These are phyloP conservation scores for Claviceps fusiformis DNA, from an alignment of 2,329 filamentous ascomycete species.

Conservation along the genomic window DNA sequence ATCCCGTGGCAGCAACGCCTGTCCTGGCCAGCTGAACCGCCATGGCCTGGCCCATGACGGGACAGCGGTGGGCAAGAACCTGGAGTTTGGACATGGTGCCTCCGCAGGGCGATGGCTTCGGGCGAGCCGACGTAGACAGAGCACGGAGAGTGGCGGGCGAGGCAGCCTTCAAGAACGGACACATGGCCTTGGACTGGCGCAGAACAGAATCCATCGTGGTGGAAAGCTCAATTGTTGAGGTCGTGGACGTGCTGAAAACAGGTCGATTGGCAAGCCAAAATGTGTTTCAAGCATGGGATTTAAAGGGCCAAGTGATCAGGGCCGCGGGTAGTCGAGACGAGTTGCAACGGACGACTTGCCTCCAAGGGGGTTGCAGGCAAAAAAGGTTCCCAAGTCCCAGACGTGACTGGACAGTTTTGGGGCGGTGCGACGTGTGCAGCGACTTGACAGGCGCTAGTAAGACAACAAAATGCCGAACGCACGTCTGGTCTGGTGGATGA, in stretches of 20 bases:
- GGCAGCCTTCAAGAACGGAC: conserved; percentile 91
- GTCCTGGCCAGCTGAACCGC: conserved; percentile 62
- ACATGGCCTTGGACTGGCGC: conserved; percentile 91
- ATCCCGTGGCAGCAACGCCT: conserved; percentile 32
- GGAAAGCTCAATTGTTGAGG: not conserved
- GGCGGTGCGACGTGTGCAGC: not conserved
- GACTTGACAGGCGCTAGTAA: not conserved
- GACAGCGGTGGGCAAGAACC: conserved; percentile 85
- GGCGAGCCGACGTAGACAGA: conserved; percentile 60
- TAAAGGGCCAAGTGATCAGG: too few relatives aligned
- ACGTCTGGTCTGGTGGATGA: not conserved
- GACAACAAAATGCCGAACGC: not conserved
- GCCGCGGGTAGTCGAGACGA: not conserved
- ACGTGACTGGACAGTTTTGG: not conserved
- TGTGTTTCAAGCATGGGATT: too few relatives aligned
- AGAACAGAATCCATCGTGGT: conserved; percentile 79
- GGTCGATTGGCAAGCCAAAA: not conserved
- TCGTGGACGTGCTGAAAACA: not conserved
- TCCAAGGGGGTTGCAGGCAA: not conserved
- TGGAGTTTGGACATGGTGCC: conserved; percentile 96
- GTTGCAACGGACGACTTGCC: not conserved
- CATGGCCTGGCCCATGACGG: conserved; percentile 96
- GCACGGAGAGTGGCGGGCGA: conserved; percentile 83
- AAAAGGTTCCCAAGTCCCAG: not conserved
- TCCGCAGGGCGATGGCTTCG: conserved; percentile 60